Evolutionary conservation across 2,329 filamentous ascomycete genomes (phyloP), one percentile per base, ranked within the genome.

Genomic region (Fusarium pseudoanthophilum): DNA sequence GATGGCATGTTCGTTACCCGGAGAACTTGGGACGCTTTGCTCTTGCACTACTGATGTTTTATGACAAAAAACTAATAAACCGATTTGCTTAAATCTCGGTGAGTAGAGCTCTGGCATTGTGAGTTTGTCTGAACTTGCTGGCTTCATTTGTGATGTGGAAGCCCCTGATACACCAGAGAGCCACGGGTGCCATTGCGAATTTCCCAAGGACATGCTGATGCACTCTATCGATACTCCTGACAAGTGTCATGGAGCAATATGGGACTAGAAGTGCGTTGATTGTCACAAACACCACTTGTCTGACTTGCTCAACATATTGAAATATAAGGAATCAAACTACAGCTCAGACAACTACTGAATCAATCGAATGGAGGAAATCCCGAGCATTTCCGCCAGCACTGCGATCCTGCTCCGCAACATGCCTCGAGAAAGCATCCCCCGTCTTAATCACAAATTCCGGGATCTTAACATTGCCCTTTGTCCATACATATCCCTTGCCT

Each of bases 371-470:
- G 21, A 75, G 61, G 40, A 75, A 75, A 4, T 73, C 73, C 43
- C 37, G 39, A 10, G 73, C 73, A 34, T 71, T 69, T 5, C 58
- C 69, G 20, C 43, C 42, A 20, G 21, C 28, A 43, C 64, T 63
- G 7, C 51, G 60, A 48, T 75, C 73, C 60, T 75, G 73, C 49
- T 37, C 48, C 26, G 73, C 70, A 56, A 75, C 42, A 30, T 68
- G 52, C 46, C 73, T 64, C 48, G 73, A 65, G 51, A 75, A 75
- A 13, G 49, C 48, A 45, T 75, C 73, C 18, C 69, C 69, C 8
- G 75, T 51, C 71, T 69, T 75, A 46, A 77, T 69, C 42, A 71
- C 60, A 64, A 71, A 77, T 51, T 77, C 75, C 1, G 75, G 75
- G 24, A 77, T 64, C 30, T 55, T 46, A 13, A 76, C 28, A 21